Conservation (phyloP, 805 yeast genomes). For the Pichia phayaonensis region DNA sequence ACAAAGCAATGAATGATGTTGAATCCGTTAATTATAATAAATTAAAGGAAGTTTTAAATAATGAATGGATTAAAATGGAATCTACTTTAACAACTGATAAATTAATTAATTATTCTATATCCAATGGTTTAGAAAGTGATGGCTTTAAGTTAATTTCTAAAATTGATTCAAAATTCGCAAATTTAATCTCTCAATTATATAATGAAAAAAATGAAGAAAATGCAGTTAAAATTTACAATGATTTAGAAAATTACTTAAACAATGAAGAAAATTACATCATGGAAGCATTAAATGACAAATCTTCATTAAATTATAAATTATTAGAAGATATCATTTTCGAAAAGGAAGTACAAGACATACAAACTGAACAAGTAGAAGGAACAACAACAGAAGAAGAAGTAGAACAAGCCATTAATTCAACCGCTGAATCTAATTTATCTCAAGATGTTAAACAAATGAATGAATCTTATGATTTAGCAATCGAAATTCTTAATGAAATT, state of each 20-base stretch:
- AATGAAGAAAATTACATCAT: conserved; percentile 14
- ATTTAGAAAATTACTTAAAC: conserved; percentile 16
- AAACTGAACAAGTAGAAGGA: not conserved
- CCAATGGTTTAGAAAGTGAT: conserved; percentile 20
- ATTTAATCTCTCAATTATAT: conserved; percentile 6
- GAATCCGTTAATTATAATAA: conserved; percentile 11
- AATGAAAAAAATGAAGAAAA: conserved; percentile 12
- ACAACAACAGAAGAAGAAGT: not conserved
- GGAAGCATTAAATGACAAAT: conserved; percentile 18
- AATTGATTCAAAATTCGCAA: conserved; percentile 20
- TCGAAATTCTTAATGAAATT: conserved; percentile 24
- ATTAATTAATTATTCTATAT: conserved; percentile 17
- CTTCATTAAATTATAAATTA: conserved; percentile 18
- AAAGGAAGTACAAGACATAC: not conserved
- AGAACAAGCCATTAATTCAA: too few species aligned
- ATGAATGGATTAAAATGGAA: conserved; percentile 17
- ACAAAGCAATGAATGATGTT: conserved; percentile 19
- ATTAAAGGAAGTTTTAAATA: conserved; percentile 13
- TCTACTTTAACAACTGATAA: conserved; percentile 18
- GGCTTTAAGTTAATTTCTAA: conserved; percentile 17
- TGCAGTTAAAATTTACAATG: conserved; percentile 13
- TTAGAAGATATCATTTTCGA: conserved; percentile 9
- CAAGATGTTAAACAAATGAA: conserved; percentile 20
- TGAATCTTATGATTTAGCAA: conserved; percentile 23
- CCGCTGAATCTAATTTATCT: conserved; percentile 10